Evolutionary conservation across 2,329 filamentous ascomycete genomes (phyloP).

Genomic region (Hirsutella rhossiliensis): DNA sequence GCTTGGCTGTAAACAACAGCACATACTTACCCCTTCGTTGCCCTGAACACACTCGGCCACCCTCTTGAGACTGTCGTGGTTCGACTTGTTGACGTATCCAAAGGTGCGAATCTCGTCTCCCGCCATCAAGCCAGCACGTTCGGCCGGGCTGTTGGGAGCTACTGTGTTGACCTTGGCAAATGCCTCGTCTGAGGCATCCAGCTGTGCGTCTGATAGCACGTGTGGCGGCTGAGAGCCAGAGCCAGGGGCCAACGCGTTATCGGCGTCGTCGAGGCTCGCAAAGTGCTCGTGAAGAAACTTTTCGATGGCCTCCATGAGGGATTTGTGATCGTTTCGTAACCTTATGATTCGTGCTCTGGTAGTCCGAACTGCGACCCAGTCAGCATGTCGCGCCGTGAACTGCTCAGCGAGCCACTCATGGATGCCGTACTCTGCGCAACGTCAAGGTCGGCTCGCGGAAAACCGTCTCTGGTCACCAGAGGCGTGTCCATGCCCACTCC

Average conservation of each 20-base stretch:
- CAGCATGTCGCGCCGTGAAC: neutral
- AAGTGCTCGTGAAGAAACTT: constrained; percentile 83
- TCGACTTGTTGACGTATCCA: constrained; percentile 69
- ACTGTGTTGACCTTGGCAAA: constrained; percentile 91
- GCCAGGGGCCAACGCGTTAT: constrained; percentile 16
- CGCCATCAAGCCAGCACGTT: constrained; percentile 63
- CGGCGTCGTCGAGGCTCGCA: constrained; percentile 50
- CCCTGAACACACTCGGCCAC: constrained; percentile 84
- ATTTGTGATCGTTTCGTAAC: constrained; percentile 87
- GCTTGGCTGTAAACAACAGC: neutral
- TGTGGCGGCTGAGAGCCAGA: constrained; percentile 8
- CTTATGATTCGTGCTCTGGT: constrained; percentile 81
- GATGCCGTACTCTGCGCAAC: constrained; percentile 69
- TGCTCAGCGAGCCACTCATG: neutral
- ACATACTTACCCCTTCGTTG: constrained; percentile 67
- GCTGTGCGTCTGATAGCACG: constrained; percentile 18
- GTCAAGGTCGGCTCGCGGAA: constrained; percentile 85
- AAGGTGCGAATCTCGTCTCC: constrained; percentile 79
- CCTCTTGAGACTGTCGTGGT: constrained; percentile 75
- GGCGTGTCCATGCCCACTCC: constrained; percentile 85
- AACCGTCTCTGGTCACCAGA: constrained; percentile 81
- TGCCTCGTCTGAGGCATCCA: constrained; percentile 14
- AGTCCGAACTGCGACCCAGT: constrained; percentile 58
- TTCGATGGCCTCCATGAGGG: constrained; percentile 73
- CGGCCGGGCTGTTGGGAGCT: constrained; percentile 65